phyloP scores from a whole-genome alignment of 306 rosid genomes.

The Vigna radiata region DNA sequence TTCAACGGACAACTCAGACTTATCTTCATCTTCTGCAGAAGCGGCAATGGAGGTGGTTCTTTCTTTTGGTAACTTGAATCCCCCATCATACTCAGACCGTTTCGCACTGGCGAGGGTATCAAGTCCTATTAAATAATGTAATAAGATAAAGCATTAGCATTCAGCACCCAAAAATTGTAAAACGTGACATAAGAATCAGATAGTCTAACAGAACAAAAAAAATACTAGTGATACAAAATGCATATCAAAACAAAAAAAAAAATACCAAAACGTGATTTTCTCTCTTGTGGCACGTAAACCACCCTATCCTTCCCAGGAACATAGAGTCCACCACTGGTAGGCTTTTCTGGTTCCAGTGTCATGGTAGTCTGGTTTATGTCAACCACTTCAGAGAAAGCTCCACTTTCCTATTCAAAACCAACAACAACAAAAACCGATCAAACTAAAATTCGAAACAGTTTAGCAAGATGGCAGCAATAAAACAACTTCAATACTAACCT shows the following conservation, averaged over 20 bases:
- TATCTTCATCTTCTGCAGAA: constrained; percentile 75
- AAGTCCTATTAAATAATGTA: constrained; percentile 64
- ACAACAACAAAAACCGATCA: not conserved
- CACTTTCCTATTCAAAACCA: constrained; percentile 51
- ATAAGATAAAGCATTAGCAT: constrained; percentile 25
- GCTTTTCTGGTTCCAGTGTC: constrained; percentile 71
- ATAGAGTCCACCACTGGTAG: constrained; percentile 63
- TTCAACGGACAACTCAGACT: constrained; percentile 53
- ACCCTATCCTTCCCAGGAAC: constrained; percentile 85
- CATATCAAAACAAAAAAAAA: constrained; percentile 31
- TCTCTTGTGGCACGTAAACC: constrained; percentile 69
- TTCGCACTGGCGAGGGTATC: constrained; percentile 84
- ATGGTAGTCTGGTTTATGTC: constrained; percentile 65
- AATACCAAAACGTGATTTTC: constrained; percentile 79
- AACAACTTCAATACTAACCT: constrained; percentile 42
- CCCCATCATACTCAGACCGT: constrained; percentile 60
- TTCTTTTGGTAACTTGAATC: constrained; percentile 82
- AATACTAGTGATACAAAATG: constrained; percentile 18
- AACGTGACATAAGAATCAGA: not conserved
- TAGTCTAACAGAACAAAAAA: constrained; percentile 22
- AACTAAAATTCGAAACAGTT: not conserved
- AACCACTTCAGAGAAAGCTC: constrained; percentile 49
- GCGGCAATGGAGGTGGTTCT: constrained; percentile 67
- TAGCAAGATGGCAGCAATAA: not conserved
- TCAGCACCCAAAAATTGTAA: constrained; percentile 19